Conservation (phyloP, 1,284 basidiomycete species). For the Ceratorhiza oryzae-sativae region DNA sequence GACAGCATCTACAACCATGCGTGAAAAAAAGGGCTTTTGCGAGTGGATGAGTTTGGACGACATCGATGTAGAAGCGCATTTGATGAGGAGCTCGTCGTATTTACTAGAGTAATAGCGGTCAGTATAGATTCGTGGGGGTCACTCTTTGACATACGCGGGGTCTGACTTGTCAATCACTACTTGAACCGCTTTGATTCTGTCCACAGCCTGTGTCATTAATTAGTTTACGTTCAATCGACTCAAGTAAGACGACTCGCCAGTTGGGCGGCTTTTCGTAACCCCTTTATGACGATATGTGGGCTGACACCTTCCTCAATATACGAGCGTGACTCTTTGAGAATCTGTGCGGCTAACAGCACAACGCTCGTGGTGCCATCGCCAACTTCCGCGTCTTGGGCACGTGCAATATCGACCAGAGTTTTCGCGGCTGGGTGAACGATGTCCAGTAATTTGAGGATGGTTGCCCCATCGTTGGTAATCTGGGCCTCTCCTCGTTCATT, state of each 20-base stretch:
- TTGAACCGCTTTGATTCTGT: slow-evolving; percentile 89
- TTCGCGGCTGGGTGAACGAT: slow-evolving; percentile 98
- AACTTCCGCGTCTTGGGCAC: slow-evolving; percentile 98
- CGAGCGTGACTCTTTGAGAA: slow-evolving; percentile 90
- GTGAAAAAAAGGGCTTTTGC: slow-evolving; percentile 98
- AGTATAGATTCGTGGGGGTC: not conserved
- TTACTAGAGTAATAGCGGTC: slow-evolving; percentile 57
- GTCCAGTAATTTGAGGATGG: slow-evolving; percentile 95
- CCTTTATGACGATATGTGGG: slow-evolving; percentile 97
- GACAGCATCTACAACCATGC: slow-evolving; percentile 99
- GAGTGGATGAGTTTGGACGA: slow-evolving; percentile 99
- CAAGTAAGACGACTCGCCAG: slow-evolving; percentile 63
- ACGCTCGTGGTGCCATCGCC: slow-evolving; percentile 99
- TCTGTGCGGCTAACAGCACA: slow-evolving; percentile 90
- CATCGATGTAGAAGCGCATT: slow-evolving; percentile 99
- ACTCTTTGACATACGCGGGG: slow-evolving; percentile 70
- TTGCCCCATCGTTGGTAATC: slow-evolving; percentile 99
- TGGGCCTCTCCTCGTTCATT: slow-evolving; percentile 92
- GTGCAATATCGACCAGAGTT: slow-evolving; percentile 95
- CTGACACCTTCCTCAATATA: slow-evolving; percentile 98
- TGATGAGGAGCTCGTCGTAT: slow-evolving; percentile 92
- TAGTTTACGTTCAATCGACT: not conserved
- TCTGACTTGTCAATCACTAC: slow-evolving; percentile 90
- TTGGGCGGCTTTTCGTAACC: slow-evolving; percentile 87
- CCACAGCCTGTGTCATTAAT: slow-evolving; percentile 68